Base-by-base conservation (phyloP, 225 moss, liverwort and hornwort genomes). In the Thuidium tamariscinum region DNA sequence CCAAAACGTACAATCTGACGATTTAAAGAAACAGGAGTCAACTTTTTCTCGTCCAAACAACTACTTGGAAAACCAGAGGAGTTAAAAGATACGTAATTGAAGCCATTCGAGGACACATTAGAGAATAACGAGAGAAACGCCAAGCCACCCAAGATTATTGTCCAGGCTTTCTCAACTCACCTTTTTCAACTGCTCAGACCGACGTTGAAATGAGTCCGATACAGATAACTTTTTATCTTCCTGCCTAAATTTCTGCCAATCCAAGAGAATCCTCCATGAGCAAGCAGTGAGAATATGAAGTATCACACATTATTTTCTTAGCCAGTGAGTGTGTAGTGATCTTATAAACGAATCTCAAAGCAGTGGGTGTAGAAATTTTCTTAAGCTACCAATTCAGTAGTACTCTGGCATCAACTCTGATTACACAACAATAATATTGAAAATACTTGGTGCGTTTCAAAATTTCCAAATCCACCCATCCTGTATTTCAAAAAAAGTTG, bases 151-250 rank as follows among this genome's bases (percentile, higher is more conserved):
- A 67, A 51, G 32, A 80, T 70, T 49, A 27, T 55, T 64, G 69
- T 37, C 63, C 74, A 66, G 16, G 73, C 66, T 62, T 78, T 57
- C 51, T 66, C 75, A 27, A 70, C 91, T 89, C 88, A 99, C 99
- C 95, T 93, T 92, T 85, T 95, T 97, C 82, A 96, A 91, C 82
- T 96, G 96, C 87, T 95, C 95, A 74, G 99, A 97, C 83, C 99
- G 92, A 86, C 99, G 95, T 88, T 95, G 89, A 89, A 97, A 97
- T 76, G 99, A 94, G 75, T 99, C 99, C 51, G 99, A 97, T 59
- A 95, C 96, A 78, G 99, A 97, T 32, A 97, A 88, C 88, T 99
- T 99, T 73, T 99, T 91, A 80, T 99, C 99, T 87, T 99, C 99
- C 91, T 97, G 95, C 88, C 95, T 95, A 89, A 99, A 99, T 95